Conservation (phyloP, 768 basidiomycete genomes). For the Suillus occidentalis region DNA sequence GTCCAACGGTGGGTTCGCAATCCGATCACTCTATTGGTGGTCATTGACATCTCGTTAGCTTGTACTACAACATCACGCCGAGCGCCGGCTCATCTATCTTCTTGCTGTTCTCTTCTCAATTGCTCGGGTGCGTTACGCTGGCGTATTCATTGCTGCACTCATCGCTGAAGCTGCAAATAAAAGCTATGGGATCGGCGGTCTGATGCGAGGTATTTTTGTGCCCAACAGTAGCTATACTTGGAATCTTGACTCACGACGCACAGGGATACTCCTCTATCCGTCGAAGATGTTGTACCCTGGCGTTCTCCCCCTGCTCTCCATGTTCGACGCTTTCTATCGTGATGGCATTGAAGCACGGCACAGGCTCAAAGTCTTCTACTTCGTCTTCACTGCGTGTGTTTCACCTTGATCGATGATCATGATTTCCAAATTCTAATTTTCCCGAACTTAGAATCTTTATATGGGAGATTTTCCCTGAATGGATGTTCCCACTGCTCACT, state of each 20-base stretch:
- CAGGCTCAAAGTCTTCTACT: constrained; percentile 51
- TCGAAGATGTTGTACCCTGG: constrained; percentile 45
- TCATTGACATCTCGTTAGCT: background rate
- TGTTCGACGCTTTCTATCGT: constrained; percentile 40
- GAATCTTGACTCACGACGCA: background rate
- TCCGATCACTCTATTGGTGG: no score
- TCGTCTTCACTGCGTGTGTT: constrained; percentile 30
- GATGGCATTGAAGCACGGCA: constrained; percentile 39
- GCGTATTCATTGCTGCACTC: background rate
- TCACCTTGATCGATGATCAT: background rate
- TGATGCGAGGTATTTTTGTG: constrained; percentile 43
- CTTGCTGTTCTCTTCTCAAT: constrained; percentile 35
- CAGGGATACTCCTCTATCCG: constrained; percentile 40
- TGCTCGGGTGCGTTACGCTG: constrained; percentile 30
- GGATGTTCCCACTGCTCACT: constrained; percentile 41
- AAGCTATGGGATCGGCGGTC: constrained; percentile 52
- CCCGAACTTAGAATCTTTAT: constrained; percentile 36
- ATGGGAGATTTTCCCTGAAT: constrained; percentile 44
- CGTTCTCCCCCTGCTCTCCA: constrained; percentile 23
- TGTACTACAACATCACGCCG: constrained; percentile 54
- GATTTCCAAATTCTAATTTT: background rate
- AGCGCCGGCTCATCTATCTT: constrained; percentile 47
- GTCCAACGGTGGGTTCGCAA: constrained; percentile 38
- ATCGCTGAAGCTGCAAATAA: background rate
- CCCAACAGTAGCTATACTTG: background rate